Base-by-base conservation (phyloP, 2,329 filamentous ascomycete genomes). In the Byssochlamys sp. region DNA sequence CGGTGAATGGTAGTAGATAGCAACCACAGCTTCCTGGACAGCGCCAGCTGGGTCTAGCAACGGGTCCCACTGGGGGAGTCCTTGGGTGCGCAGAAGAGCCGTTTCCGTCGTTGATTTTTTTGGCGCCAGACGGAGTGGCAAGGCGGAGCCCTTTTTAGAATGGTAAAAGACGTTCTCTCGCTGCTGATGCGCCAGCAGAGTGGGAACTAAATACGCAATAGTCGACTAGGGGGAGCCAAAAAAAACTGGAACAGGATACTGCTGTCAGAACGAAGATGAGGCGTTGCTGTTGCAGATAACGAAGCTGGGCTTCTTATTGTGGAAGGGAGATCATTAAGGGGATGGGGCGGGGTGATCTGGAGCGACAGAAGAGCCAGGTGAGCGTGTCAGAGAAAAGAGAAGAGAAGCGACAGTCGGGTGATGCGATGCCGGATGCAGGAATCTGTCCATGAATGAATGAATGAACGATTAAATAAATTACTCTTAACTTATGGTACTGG, bases 91-190 rank as follows among this genome's bases (percentile, higher is more conserved):
- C n/a, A 39, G 35, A 53, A 26, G n/a, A 54, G 31, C 53, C 53
- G 53, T 54, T 54, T 54, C 53, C 53, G 53, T 54, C 14, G 53
- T 54, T n/a, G 49, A 24, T 51, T 54, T 19, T n/a, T 19, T 25
- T 31, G 26, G 48, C 24, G 29, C 31, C 33, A 29, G 52, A 9
- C 29, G 9, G 52, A 54, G 52, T 54, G 53, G 53, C 53, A 39
- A 53, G 52, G 52, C 52, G 52, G 52, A 53, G 52, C 52, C 31
- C 25, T 26, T 51, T 25, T 25, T 12, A 26, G 19, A 26, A 26
- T 14, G 25, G 29, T 31, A 45, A 19, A 45, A 45, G 19, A 45
- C n/a, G 35, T 45, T n/a, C 19, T 19, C 19, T 51, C 24, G 49
- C n/a, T 7, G 49, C 49, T 51, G 49, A 51, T 51, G 49, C 49